Conservation (phyloP, 352 stramenopile species). For the Globisporangium spinosum region DNA sequence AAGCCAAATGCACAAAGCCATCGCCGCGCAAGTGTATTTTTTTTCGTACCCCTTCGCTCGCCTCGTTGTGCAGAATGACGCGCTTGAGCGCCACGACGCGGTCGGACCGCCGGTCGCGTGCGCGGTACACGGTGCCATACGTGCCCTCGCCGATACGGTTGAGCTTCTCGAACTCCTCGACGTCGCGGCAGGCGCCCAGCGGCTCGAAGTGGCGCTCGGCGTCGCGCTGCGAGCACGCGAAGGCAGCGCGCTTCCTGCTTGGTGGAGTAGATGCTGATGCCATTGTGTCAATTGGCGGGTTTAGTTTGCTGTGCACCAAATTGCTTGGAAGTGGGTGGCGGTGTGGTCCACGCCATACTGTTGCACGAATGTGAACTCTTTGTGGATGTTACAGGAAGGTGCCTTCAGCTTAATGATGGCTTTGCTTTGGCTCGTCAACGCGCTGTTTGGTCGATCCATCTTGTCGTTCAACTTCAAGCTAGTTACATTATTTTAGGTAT, state of each 20-base stretch:
- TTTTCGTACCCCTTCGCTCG: slow-evolving; percentile 73
- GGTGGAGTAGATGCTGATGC: background rate
- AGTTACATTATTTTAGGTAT: too few species aligned
- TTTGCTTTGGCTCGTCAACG: background rate
- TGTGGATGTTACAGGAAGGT: background rate
- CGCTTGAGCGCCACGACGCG: slow-evolving; percentile 90
- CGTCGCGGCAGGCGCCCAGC: slow-evolving; percentile 46
- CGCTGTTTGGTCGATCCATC: background rate
- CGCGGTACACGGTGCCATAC: slow-evolving; percentile 90
- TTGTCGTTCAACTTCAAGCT: background rate
- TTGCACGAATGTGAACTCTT: background rate
- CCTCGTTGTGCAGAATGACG: slow-evolving; percentile 90
- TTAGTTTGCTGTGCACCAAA: background rate
- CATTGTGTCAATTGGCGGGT: background rate
- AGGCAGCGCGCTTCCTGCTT: slow-evolving; percentile 1
- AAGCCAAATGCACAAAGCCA: background rate
- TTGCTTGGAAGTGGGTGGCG: background rate
- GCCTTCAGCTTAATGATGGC: background rate
- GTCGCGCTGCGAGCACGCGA: slow-evolving; percentile 11
- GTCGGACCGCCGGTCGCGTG: slow-evolving; percentile 53
- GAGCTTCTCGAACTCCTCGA: slow-evolving; percentile 70
- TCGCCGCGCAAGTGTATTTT: background rate
- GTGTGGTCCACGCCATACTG: background rate
- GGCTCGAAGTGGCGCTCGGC: slow-evolving; percentile 39
- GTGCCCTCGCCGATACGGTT: slow-evolving; percentile 82